These are phyloP conservation scores for Phialophora macrospora DNA, from an alignment of 2,329 filamentous ascomycete genomes.

Conservation along the genomic window DNA sequence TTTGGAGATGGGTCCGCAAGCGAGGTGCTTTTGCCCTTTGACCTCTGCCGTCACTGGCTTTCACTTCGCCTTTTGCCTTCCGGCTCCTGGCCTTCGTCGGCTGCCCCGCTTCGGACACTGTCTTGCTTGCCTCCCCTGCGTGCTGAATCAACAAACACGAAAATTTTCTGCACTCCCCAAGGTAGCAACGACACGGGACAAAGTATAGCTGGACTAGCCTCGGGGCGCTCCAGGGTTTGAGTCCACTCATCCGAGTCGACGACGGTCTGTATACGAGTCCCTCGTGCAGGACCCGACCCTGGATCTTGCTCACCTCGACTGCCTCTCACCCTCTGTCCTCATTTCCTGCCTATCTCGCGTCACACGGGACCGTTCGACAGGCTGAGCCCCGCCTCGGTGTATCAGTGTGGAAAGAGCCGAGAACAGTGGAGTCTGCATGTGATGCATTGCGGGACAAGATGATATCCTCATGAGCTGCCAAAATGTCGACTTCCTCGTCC, in stretches of 20 bases:
- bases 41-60: slow-evolving; percentile 7
- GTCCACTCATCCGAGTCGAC: background rate
- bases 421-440: slow-evolving; percentile 21
- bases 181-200: background rate
- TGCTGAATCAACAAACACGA: slow-evolving; percentile 7
- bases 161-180: slow-evolving; percentile 3
- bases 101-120: slow-evolving; percentile 2
- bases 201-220: slow-evolving; percentile 3
- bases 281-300: background rate
- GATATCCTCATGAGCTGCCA: slow-evolving; percentile 27
- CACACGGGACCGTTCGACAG: slow-evolving; percentile 15
- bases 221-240: background rate
- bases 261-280: background rate
- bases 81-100: background rate
- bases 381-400: slow-evolving; percentile 10
- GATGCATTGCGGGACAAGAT: slow-evolving; percentile 26
- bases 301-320: slow-evolving; percentile 14
- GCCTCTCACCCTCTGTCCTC: slow-evolving; percentile 23
- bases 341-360: slow-evolving; percentile 25
- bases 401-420: slow-evolving; percentile 11
- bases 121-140: slow-evolving; percentile 7
- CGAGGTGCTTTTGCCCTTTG: slow-evolving; percentile 1
- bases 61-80: background rate
- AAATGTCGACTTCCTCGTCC: slow-evolving; percentile 30
- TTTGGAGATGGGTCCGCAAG: background rate